These are phyloP conservation scores for Penicillium atrosanguineum DNA, from an alignment of 495 filamentous ascomycete genomes.

Conservation along the genomic window DNA sequence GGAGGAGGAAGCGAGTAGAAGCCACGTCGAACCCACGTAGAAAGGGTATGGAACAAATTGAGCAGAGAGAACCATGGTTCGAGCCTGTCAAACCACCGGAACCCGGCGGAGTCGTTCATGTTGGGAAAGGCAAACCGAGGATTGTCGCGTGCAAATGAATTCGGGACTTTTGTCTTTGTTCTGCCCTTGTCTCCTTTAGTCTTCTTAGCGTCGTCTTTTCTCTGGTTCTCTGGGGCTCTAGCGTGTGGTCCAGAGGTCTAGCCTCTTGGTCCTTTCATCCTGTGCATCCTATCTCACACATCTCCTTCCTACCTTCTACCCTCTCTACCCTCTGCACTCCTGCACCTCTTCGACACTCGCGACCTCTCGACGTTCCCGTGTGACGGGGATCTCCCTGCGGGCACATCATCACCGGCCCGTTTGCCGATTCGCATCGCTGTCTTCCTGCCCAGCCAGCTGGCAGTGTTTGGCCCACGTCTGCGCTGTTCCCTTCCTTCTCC, in stretches of 20 bases:
- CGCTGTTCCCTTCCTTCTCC: slow-evolving; percentile 6
- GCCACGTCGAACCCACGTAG: not conserved
- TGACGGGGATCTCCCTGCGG: slow-evolving; percentile 24
- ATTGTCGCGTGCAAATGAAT: not conserved
- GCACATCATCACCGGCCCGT: slow-evolving; percentile 23
- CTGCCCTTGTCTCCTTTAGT: not conserved
- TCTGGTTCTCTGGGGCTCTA: not conserved
- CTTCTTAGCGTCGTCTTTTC: not conserved
- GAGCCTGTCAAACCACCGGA: slow-evolving; percentile 20
- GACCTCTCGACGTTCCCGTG: not conserved
- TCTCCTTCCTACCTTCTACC: not conserved
- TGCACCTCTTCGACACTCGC: not conserved
- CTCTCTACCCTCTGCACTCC: not conserved
- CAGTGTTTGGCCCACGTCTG: slow-evolving; percentile 21
- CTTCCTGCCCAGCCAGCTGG: slow-evolving; percentile 29
- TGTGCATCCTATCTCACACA: not conserved
- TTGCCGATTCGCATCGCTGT: slow-evolving; percentile 19
- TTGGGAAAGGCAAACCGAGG: slow-evolving; percentile 1
- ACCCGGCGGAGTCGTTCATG: slow-evolving; percentile 14
- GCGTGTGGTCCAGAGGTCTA: not conserved
- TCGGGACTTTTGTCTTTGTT: not conserved
- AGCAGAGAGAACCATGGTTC: slow-evolving; percentile 9
- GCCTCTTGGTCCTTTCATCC: not conserved
- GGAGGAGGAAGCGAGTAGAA: not conserved
- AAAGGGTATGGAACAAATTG: not conserved